A percentile compares a stretch with the other conserved stretches of the same genome.
Conservation (phyloP, 495 filamentous ascomycete species). For the Penicillium fimorum region DNA sequence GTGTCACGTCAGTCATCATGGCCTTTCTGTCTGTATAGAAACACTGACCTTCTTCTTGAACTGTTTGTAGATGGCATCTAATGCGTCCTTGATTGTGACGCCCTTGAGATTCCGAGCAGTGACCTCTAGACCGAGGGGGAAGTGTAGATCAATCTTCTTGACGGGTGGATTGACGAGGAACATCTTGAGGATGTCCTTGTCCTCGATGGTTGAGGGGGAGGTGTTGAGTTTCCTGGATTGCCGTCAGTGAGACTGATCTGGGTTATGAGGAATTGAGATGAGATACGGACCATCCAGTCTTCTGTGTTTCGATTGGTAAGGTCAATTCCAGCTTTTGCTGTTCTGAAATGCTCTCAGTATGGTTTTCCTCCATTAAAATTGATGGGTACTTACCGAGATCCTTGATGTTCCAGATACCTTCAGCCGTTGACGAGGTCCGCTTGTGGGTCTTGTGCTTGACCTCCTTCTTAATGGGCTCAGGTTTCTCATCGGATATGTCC, state of each 20-base stretch:
- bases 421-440: slow-evolving; percentile 63
- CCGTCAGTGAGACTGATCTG: slow-evolving; percentile 10
- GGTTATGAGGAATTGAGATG: slow-evolving; percentile 6
- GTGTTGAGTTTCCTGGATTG: slow-evolving; percentile 81
- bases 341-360: slow-evolving; percentile 50
- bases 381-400: slow-evolving; percentile 70
- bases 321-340: slow-evolving; percentile 68
- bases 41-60: slow-evolving; percentile 83
- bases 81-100: slow-evolving; percentile 90
- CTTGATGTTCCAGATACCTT: slow-evolving; percentile 76
- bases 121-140: slow-evolving; percentile 82
- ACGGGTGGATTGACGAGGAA: slow-evolving; percentile 74
- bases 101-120: slow-evolving; percentile 87
- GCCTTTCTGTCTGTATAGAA: neutral
- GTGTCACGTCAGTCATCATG: slow-evolving; percentile 16
- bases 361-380: slow-evolving; percentile 3
- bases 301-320: slow-evolving; percentile 85
- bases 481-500: slow-evolving; percentile 62
- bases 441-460: slow-evolving; percentile 57
- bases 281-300: slow-evolving; percentile 75
- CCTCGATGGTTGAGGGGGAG: slow-evolving; percentile 69
- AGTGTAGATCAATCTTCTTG: slow-evolving; percentile 91
- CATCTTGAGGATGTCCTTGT: slow-evolving; percentile 79
- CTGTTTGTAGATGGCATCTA: slow-evolving; percentile 90
- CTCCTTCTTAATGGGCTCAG: slow-evolving; percentile 33